A percentile compares a stretch with the other conserved stretches of the same genome.
These are phyloP conservation scores for Boletus eberwhitei DNA, from an alignment of 768 basidiomycete genomes.

Conservation along the genomic window DNA sequence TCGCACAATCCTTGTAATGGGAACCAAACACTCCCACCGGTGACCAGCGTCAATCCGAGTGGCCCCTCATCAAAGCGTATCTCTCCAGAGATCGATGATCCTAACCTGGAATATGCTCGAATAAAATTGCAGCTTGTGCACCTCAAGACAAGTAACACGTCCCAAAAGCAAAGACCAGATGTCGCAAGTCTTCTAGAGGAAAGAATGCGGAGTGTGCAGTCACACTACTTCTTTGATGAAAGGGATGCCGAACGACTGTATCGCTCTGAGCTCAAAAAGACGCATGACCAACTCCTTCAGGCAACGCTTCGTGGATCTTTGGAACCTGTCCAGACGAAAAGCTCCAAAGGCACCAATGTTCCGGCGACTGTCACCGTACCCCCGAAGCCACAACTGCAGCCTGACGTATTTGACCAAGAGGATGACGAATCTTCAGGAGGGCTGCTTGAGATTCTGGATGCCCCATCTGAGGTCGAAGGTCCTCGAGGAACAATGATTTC, in stretches of 20 bases:
- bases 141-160: constrained; percentile 36
- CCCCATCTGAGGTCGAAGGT: constrained; percentile 54
- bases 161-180: constrained; percentile 24
- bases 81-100: constrained; percentile 47
- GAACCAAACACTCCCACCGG: neutral
- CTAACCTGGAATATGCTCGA: constrained; percentile 58
- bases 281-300: constrained; percentile 42
- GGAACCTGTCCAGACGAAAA: neutral
- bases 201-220: constrained; percentile 45
- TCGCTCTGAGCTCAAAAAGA: constrained; percentile 49
- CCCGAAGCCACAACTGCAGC: neutral
- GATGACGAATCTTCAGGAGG: constrained; percentile 52
- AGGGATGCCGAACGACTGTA: constrained; percentile 61
- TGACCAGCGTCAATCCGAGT: constrained; percentile 6
- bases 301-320: constrained; percentile 37
- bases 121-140: constrained; percentile 56
- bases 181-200: constrained; percentile 40
- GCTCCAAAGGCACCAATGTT: neutral
- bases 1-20: constrained; percentile 6
- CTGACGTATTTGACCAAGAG: constrained; percentile 55
- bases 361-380: neutral
- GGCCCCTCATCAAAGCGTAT: constrained; percentile 26
- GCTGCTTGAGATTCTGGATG: constrained; percentile 72
- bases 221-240: constrained; percentile 70
- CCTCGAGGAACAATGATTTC: constrained; percentile 49